Percentiles rank a stretch among this genome's conserved stretches.
Conservation (phyloP, 768 basidiomycete genomes). For the Panaeolus cyanescens region DNA sequence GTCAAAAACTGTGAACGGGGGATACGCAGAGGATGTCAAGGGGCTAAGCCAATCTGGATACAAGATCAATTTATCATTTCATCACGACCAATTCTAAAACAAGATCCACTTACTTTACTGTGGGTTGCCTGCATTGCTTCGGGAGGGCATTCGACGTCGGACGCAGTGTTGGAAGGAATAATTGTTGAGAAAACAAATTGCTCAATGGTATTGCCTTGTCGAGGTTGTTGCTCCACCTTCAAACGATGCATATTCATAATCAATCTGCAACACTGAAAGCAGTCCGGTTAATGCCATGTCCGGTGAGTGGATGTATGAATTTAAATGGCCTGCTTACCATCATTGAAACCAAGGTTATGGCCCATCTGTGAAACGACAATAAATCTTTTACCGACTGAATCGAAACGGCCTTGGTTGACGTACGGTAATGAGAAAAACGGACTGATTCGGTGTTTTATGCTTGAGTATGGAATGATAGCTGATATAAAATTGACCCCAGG, state of each 20-base stretch:
- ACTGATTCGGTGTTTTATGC: neutral
- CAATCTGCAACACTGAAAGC: neutral
- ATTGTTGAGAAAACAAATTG: neutral
- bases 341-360: neutral
- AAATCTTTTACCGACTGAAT: neutral
- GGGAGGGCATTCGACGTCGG: neutral
- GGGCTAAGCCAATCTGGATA: too few relatives aligned
- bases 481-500: too few relatives aligned
- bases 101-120: too few relatives aligned
- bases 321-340: neutral
- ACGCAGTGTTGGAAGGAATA: neutral
- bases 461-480: slow-evolving; percentile 4
- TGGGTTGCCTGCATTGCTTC: neutral
- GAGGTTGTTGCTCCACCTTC: neutral
- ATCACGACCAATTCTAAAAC: too few relatives aligned
- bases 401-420: neutral
- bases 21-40: too few relatives aligned
- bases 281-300: too few relatives aligned
- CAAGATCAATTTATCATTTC: too few relatives aligned
- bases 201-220: neutral
- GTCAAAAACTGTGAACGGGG: too few relatives aligned
- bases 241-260: neutral
- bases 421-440: neutral
- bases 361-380: neutral
- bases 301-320: neutral